These are phyloP conservation scores for Calonectria pseudoreteaudii DNA, from an alignment of 2,329 filamentous ascomycete genomes.

Conservation along the genomic window DNA sequence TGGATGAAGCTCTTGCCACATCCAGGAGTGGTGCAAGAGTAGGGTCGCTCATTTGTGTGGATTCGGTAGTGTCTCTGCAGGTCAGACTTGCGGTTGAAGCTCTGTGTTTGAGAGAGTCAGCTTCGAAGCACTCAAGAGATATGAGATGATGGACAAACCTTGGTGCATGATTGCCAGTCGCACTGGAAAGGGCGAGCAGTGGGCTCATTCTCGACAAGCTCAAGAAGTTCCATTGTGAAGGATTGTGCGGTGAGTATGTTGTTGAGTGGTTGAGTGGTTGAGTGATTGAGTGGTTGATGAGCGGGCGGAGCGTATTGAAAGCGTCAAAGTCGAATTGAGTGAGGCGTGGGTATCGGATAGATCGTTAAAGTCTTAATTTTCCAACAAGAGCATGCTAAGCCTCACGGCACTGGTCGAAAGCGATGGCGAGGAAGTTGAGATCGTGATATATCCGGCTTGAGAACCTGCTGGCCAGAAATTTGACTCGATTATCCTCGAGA, in stretches of 20 bases:
- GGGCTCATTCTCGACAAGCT: constrained; percentile 73
- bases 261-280: not conserved
- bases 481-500: constrained; percentile 6
- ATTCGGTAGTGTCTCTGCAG: constrained; percentile 78
- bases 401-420: not conserved
- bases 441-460: constrained; percentile 1
- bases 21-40: constrained; percentile 68
- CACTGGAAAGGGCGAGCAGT: constrained; percentile 73
- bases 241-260: not conserved
- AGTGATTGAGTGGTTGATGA: not conserved
- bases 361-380: not conserved
- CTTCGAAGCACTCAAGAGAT: not conserved
- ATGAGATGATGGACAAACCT: constrained; percentile 55
- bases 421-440: not conserved
- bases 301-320: not conserved
- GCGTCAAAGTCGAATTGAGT: not conserved
- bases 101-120: constrained; percentile 55
- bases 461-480: constrained; percentile 2
- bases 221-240: constrained; percentile 68
- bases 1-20: constrained; percentile 81
- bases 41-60: constrained; percentile 78
- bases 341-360: constrained; percentile 1
- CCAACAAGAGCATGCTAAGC: constrained; percentile 19
- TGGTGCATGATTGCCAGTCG: constrained; percentile 71
- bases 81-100: constrained; percentile 79